phyloP scores from a whole-genome alignment of 2,329 filamentous ascomycete species.

The Pseudonectria foliicola region DNA sequence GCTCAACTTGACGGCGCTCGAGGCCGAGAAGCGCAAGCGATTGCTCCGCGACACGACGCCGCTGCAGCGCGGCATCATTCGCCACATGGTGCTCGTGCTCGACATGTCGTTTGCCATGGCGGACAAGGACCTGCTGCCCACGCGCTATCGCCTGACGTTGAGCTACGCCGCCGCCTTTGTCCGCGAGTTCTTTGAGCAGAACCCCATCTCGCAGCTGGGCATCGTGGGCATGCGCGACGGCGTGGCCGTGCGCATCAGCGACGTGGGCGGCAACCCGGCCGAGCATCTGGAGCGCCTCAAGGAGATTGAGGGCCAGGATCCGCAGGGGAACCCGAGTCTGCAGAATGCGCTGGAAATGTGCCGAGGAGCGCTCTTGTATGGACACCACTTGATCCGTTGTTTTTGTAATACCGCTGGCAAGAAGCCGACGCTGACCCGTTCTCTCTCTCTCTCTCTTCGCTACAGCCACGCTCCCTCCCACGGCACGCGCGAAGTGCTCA shows the following conservation, averaged over 20 bases:
- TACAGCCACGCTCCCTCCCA: slow-evolving; percentile 79
- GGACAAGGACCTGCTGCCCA: slow-evolving; percentile 91
- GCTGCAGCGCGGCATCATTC: slow-evolving; percentile 91
- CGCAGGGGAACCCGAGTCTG: slow-evolving; percentile 69
- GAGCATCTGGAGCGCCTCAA: slow-evolving; percentile 77
- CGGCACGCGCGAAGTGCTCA: slow-evolving; percentile 84
- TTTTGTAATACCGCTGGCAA: no score
- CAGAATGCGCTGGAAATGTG: slow-evolving; percentile 97
- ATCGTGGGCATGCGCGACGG: slow-evolving; percentile 93
- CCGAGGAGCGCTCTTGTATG: slow-evolving; percentile 77
- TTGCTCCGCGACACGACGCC: slow-evolving; percentile 90
- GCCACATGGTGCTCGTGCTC: slow-evolving; percentile 85
- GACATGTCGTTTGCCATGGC: slow-evolving; percentile 92
- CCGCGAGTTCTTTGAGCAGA: slow-evolving; percentile 94
- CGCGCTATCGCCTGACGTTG: slow-evolving; percentile 73
- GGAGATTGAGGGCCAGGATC: slow-evolving; percentile 57
- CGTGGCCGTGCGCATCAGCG: slow-evolving; percentile 74
- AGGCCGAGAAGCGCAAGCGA: slow-evolving; percentile 74
- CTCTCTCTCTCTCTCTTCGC: slow-evolving; percentile 9
- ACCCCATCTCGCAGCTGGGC: slow-evolving; percentile 91
- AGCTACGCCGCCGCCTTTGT: slow-evolving; percentile 84
- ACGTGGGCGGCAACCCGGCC: slow-evolving; percentile 84
- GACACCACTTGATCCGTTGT: no score
- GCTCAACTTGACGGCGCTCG: slow-evolving; percentile 69
- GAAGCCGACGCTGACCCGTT: slow-evolving; percentile 8